phyloP scores from a whole-genome alignment of 306 rosid genomes.

The Erythrophleum fordii region DNA sequence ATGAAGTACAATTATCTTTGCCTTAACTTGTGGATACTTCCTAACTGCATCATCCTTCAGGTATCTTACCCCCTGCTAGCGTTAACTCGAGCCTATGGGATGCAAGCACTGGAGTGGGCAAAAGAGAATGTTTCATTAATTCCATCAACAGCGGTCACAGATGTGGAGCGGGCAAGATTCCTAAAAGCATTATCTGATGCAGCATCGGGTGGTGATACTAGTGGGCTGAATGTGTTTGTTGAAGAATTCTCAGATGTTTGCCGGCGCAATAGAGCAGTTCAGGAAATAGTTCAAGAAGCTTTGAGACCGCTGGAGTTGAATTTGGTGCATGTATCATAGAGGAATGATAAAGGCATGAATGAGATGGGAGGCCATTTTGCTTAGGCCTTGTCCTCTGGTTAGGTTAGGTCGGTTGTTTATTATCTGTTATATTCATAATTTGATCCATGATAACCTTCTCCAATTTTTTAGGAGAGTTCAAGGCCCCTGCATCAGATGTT shows the following conservation, averaged over 20 bases:
- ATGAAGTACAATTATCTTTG: conserved; percentile 3
- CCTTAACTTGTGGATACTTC: conserved; percentile 26
- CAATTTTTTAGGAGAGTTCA: conserved; percentile 89
- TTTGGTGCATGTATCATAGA: conserved; percentile 66
- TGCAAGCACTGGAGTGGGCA: conserved; percentile 85
- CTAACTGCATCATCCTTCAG: conserved; percentile 50
- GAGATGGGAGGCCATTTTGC: conserved; percentile 74
- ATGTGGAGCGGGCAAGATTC: conserved; percentile 81
- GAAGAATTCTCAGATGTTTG: conserved; percentile 95
- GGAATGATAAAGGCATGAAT: conserved; percentile 42
- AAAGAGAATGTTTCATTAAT: conserved; percentile 70
- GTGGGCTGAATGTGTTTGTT: conserved; percentile 58
- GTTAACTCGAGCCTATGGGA: conserved; percentile 72
- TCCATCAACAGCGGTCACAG: conserved; percentile 90
- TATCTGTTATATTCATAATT: conserved; percentile 44
- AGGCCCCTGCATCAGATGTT: conserved; percentile 53
- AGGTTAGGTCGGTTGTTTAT: conserved; percentile 63
- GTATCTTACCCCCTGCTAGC: conserved; percentile 81
- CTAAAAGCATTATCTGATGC: conserved; percentile 83
- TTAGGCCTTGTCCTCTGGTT: conserved; percentile 57
- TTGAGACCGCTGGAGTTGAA: conserved; percentile 93
- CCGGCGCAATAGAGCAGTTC: conserved; percentile 91
- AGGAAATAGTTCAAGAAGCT: conserved; percentile 97
- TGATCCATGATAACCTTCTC: conserved; percentile 71
- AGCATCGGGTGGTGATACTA: conserved; percentile 72